Evolutionary conservation across 345 rosid genomes (phyloP).

Genomic region (Bretschneidera sinensis): DNA sequence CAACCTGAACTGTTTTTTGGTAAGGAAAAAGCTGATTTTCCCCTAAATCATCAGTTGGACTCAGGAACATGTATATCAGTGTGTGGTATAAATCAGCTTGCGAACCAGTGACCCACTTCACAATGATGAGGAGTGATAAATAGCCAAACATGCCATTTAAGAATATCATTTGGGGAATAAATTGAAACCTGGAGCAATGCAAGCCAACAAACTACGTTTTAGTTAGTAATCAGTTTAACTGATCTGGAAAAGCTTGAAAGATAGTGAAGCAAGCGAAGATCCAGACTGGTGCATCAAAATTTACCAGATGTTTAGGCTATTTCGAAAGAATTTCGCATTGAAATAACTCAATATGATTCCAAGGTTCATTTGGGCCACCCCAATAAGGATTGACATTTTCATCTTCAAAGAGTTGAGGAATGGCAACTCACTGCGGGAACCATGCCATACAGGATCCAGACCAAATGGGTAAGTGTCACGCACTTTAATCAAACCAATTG

Average conservation of each 20-base stretch:
- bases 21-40: slow-evolving; percentile 84
- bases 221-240: not conserved
- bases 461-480: slow-evolving; percentile 88
- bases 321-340: slow-evolving; percentile 73
- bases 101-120: slow-evolving; percentile 93
- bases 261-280: slow-evolving; percentile 6
- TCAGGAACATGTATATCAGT: slow-evolving; percentile 95
- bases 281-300: slow-evolving; percentile 15
- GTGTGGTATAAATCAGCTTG: slow-evolving; percentile 89
- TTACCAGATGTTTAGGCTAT: slow-evolving; percentile 67
- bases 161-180: slow-evolving; percentile 91
- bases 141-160: slow-evolving; percentile 91
- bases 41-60: slow-evolving; percentile 88
- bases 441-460: slow-evolving; percentile 95
- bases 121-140: slow-evolving; percentile 68
- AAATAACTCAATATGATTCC: slow-evolving; percentile 87
- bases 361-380: slow-evolving; percentile 98
- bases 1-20: slow-evolving; percentile 75
- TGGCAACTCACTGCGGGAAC: slow-evolving; percentile 84
- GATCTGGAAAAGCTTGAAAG: slow-evolving; percentile 4
- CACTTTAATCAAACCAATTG: slow-evolving; percentile 73
- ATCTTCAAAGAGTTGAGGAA: slow-evolving; percentile 93
- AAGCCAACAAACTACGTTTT: slow-evolving; percentile 1
- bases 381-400: slow-evolving; percentile 98
- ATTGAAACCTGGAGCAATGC: slow-evolving; percentile 73